Evolutionary conservation across 2,329 filamentous ascomycete species (phyloP), one percentile per base, ranked within the genome.

Genomic region (Aspergillus quadricinctus): DNA sequence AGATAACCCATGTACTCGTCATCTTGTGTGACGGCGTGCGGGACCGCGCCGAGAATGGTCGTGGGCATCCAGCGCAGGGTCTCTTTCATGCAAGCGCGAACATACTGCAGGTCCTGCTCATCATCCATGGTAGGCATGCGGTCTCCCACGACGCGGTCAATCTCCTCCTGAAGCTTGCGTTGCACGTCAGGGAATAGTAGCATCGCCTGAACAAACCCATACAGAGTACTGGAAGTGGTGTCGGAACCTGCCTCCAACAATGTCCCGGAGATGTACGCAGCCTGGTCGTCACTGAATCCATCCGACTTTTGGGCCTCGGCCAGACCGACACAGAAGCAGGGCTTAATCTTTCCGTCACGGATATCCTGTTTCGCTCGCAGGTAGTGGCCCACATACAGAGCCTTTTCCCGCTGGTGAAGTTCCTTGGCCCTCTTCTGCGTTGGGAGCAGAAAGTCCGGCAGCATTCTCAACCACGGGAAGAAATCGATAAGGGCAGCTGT

Each of bases 141-240:
- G 3, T 51, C 14, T 0, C 72, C 73, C 10, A 75, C 54, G 14
- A 75, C 70, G 1, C 55, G 57, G 57, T 78, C 75, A 14, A 78
- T 66, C 54, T 77, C 73, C 7, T 60, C 64, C n/a, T 79, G 74
- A 0, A 76, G 76, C 31, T 74, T 73, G 3, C 57, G 53, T 10
- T 80, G 72, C 0, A 73, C 71, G 6, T 77, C 71, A 0, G 79
- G 79, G 58, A 78, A 78, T 57, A 79, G 58, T 68, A 77, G 56
- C 69, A 83, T 57, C 54, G 83, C 65, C 60, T 82, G 56, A 61
- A 84, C 77, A 68, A 76, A 80, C 17, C 73, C 75, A 57, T 77
- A 78, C 21, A 82, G 69, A 0, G 77, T 79, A 14, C 74, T 77
- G 0, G 78, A 75, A 0, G 79, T 81, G 0, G 80, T 82, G 58